A percentile compares a stretch with the other conserved stretches of the same genome.
Evolutionary conservation across 2,329 filamentous ascomycete genomes (phyloP).

Genomic region (Ophiobolus disseminans): DNA sequence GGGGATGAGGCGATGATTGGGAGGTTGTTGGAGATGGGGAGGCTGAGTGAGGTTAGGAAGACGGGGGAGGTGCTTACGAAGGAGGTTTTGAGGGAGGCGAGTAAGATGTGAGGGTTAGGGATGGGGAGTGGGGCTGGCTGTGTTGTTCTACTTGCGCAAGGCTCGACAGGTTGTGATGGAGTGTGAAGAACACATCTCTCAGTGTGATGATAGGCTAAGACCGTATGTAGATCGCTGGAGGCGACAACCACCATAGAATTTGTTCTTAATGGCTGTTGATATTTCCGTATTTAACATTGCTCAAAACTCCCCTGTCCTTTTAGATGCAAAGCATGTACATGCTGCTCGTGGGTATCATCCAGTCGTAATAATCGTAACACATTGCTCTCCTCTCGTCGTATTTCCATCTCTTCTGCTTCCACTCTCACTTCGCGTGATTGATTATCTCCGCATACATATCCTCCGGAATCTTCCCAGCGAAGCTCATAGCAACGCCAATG

Average conservation of each 20-base stretch:
- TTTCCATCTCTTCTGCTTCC: not conserved
- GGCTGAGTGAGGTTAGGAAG: conserved; percentile 60
- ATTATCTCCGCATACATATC: conserved; percentile 92
- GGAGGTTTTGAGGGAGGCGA: conserved; percentile 59
- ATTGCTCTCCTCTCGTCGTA: not conserved
- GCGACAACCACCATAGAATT: too few species aligned
- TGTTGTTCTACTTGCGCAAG: too few species aligned
- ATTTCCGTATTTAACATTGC: too few species aligned
- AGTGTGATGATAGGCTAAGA: too few species aligned
- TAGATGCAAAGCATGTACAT: too few species aligned
- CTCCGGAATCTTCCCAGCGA: conserved; percentile 88
- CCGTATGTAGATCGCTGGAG: too few species aligned
- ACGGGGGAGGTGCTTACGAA: conserved; percentile 61
- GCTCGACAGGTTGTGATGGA: too few species aligned
- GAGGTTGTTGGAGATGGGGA: conserved; percentile 62
- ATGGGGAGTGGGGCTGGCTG: too few species aligned
- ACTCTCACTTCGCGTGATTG: conserved; percentile 75
- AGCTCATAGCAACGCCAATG: conserved; percentile 82
- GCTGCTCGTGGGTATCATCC: not conserved
- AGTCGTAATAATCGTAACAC: not conserved
- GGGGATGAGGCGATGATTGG: conserved; percentile 72
- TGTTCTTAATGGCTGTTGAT: too few species aligned
- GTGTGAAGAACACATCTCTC: too few species aligned
- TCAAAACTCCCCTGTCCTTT: too few species aligned
- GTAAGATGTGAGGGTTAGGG: conserved; percentile 52